Evolutionary conservation across 176 grass and related monocot species (phyloP), one percentile per base, ranked within the genome.

Genomic region (Puccinellia tenuiflora): DNA sequence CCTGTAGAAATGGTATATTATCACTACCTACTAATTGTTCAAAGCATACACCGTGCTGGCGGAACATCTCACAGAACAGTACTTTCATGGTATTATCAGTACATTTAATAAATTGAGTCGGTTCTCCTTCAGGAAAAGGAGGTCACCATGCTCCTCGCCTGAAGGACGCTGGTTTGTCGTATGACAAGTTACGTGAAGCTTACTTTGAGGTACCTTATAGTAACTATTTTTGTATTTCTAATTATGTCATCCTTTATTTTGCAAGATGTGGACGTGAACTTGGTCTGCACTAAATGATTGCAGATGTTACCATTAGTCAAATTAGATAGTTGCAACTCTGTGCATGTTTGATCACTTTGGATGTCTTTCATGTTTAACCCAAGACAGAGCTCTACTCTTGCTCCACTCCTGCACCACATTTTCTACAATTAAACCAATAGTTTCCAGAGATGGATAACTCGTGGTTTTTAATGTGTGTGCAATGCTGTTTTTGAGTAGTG

Each of bases 101-200:
- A 62, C 7, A 25, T 78, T 25, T 87, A 63, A 72, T 90, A 55
- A 64, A 59, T 87, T 78, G 38, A 26, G 76, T 88, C 35, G 46
- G 28, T 50, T 65, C 73, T 77, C 68, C 25, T 85, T 76, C 87
- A 98, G 96, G 96, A 68, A 92, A 95, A 68, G 77, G 71, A 85
- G 96, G 93, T 42, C 90, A 87, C 91, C 83, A 87, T 40, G 96
- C 96, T 73, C 96, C 93, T 89, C 93, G 93, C 47, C 91, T 98
- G 28, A 98, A 95, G 87, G 92, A 98, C 81, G 93, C 91, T 77
- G 84, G 77, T 85, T 83, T 98, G 11, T 98, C 91, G 21, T 87
- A 92, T 83, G 93, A 95, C 54, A 95, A 95, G 47, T 88, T 93
- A 34, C 91, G 70, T 74, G 90, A 90, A 80, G 79, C 85, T 86